Percentiles rank a stretch among this genome's conserved stretches.
Conservation (phyloP, 2,329 filamentous ascomycete genomes). For the Phyllosticta citribraziliensis region DNA sequence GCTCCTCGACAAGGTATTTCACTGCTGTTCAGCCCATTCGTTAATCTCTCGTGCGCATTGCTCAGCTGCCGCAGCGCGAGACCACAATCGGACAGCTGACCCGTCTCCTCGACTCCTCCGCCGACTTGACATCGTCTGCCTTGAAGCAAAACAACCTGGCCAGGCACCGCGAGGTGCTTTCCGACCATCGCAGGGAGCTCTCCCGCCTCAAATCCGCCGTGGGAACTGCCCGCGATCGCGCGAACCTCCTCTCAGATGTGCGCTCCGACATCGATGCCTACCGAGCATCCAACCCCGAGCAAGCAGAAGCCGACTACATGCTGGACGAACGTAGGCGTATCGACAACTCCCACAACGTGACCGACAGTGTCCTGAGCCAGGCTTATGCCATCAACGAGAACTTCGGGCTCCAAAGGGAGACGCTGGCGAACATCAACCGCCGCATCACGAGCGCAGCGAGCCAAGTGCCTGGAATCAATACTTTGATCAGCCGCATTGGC, state of each 20-base stretch:
- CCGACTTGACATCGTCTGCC: slow-evolving; percentile 74
- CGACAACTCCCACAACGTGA: slow-evolving; percentile 81
- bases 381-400: slow-evolving; percentile 94
- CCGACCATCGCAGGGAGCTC: slow-evolving; percentile 78
- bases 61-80: slow-evolving; percentile 55
- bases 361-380: slow-evolving; percentile 84
- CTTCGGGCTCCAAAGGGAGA: slow-evolving; percentile 80
- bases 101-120: slow-evolving; percentile 87
- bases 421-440: slow-evolving; percentile 76
- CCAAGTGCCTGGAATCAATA: slow-evolving; percentile 87
- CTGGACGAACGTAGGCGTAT: slow-evolving; percentile 76
- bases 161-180: slow-evolving; percentile 80
- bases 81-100: slow-evolving; percentile 69
- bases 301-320: slow-evolving; percentile 94
- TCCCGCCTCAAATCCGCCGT: slow-evolving; percentile 64
- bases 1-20: slow-evolving; percentile 64
- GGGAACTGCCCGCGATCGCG: slow-evolving; percentile 68
- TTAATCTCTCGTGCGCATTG: slow-evolving; percentile 1
- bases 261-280: slow-evolving; percentile 88
- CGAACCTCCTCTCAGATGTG: slow-evolving; percentile 83
- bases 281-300: slow-evolving; percentile 68
- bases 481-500: slow-evolving; percentile 83
- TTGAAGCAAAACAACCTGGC: slow-evolving; percentile 96
- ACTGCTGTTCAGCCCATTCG: slow-evolving; percentile 7
- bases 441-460: slow-evolving; percentile 82